Conservation (phyloP, 805 yeast species). For the Schizosaccharomyces cryophilus region DNA sequence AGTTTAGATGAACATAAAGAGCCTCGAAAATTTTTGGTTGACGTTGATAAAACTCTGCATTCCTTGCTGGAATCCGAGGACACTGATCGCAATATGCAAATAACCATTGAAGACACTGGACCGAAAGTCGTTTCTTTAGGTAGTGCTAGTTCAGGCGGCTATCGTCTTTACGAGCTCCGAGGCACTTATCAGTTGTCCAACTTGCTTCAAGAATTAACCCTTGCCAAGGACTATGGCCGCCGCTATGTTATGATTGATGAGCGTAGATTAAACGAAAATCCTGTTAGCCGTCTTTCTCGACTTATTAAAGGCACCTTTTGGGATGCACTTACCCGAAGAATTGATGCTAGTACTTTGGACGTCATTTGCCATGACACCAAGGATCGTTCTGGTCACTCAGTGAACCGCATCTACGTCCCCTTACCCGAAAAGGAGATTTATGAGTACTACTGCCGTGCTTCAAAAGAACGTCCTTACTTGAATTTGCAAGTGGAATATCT, state of each 20-base stretch:
- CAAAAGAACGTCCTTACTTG: constrained; percentile 28
- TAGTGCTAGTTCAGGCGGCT: constrained; percentile 69
- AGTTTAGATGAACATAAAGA: not conserved
- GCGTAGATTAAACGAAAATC: constrained; percentile 62
- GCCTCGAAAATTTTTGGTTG: constrained; percentile 36
- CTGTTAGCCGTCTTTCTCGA: constrained; percentile 51
- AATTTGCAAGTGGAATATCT: constrained; percentile 50
- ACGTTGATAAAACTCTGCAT: constrained; percentile 47
- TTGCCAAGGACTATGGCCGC: constrained; percentile 61
- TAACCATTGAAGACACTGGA: constrained; percentile 64
- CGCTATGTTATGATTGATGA: constrained; percentile 61
- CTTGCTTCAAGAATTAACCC: constrained; percentile 64
- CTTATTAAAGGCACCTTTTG: constrained; percentile 58
- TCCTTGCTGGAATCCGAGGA: constrained; percentile 55
- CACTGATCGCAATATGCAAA: constrained; percentile 64
- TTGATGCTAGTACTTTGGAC: constrained; percentile 36
- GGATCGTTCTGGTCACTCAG: constrained; percentile 34
- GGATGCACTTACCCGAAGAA: constrained; percentile 48
- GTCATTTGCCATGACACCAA: constrained; percentile 61
- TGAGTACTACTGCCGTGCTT: constrained; percentile 34
- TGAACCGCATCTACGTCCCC: constrained; percentile 63
- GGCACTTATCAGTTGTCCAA: constrained; percentile 82
- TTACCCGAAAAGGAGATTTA: constrained; percentile 42
- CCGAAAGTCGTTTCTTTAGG: constrained; percentile 62
- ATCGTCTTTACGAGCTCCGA: constrained; percentile 40